Evolutionary conservation across 2,329 filamentous ascomycete species (phyloP), one percentile per base, ranked within the genome.

Genomic region (Zelopaecilomyces penicillatus): DNA sequence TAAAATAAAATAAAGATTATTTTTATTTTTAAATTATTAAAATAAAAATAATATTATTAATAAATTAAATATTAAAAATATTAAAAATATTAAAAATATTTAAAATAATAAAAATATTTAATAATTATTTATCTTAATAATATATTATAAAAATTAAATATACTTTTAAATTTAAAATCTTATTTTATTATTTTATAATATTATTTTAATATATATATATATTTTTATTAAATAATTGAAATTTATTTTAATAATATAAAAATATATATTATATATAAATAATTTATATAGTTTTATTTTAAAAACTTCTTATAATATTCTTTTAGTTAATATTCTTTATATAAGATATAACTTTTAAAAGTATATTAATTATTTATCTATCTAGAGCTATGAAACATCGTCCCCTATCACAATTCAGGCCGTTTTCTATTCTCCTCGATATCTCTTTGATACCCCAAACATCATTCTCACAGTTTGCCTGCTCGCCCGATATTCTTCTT

Each of bases 341-440:
- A 12, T 33, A 6, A 11, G 30, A 34, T 39, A 34, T 31, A 43
- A 31, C 34, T 40, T 42, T 39, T 43, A 38, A 12, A 36, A 42
- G 31, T 30, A 28, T 47, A 37, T 40, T 35, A 37, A 30, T 46
- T 37, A 27, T 30, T 19, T 33, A 41, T 19, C n/a, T 34, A 8
- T 8, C 7, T 7, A 34, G 31, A 46, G 44, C 43, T 39, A 44
- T 40, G 36, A 48, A 48, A 46, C 43, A 48, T 38, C 38, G 37
- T 47, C 42, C 44, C 12, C 39, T 29, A 33, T 30, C 40, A 41
- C 43, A 41, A 38, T 37, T 39, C 34, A 42, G 32, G 8, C 46
- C 36, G 39, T 41, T 34, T 37, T 37, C 35, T 12, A 5, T 29
- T 30, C 32, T 35, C 32, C 41, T 37, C 27, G 42, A 30, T 30